phyloP scores from a whole-genome alignment of 495 filamentous ascomycete genomes.

The Aspergillus carlsbadensis region DNA sequence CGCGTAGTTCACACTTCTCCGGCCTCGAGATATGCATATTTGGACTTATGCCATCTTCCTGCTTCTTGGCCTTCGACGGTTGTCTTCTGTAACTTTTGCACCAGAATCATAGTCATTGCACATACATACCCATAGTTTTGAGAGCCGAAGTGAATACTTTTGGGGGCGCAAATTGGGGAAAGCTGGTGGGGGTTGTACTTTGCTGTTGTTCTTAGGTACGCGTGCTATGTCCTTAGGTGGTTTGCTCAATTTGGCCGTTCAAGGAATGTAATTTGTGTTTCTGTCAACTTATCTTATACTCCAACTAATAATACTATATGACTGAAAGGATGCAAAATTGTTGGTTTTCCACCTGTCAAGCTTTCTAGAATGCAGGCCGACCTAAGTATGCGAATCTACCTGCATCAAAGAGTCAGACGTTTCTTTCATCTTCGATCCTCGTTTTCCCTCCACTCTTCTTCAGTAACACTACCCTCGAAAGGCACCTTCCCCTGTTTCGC shows the following conservation, averaged over 20 bases:
- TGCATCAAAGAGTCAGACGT: no score
- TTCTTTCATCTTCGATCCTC: no score
- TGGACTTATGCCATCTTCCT: constrained; percentile 19
- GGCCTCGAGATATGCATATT: constrained; percentile 12
- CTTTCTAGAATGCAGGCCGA: not conserved
- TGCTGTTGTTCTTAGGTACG: constrained; percentile 10
- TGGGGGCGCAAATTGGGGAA: constrained; percentile 20
- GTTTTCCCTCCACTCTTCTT: no score
- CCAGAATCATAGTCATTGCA: constrained; percentile 23
- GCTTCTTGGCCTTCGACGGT: constrained; percentile 21
- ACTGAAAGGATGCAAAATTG: constrained; percentile 13
- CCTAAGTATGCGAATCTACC: no score
- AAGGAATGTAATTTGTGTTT: constrained; percentile 18
- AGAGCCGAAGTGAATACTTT: constrained; percentile 21
- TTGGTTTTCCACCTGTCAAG: not conserved
- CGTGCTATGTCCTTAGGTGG: constrained; percentile 13
- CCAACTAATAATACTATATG: constrained; percentile 16
- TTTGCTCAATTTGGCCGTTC: constrained; percentile 12
- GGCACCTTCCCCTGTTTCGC: no score
- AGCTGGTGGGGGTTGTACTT: constrained; percentile 4
- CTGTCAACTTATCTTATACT: constrained; percentile 7
- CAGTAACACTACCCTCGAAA: no score
- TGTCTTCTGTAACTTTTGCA: constrained; percentile 17
- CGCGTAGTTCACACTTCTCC: constrained; percentile 33
- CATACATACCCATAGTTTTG: constrained; percentile 32